Conservation (phyloP, 768 basidiomycete genomes). For the Gloeopeniophorella convolvens region DNA sequence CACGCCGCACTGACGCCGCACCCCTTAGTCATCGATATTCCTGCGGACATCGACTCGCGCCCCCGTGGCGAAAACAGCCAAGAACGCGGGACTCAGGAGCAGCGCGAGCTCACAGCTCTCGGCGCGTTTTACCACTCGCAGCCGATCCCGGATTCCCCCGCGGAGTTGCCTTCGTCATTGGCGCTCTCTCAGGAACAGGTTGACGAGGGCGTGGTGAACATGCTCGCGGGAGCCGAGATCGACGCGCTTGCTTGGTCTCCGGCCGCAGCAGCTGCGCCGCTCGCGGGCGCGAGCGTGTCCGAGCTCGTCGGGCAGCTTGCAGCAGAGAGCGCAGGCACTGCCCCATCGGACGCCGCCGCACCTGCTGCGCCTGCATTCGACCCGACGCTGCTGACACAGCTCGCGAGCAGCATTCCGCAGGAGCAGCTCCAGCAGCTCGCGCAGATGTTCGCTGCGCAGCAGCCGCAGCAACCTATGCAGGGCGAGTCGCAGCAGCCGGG, state of each 20-base stretch:
- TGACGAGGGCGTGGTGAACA: constrained; percentile 52
- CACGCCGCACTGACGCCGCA: constrained; percentile 21
- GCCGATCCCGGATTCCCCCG: constrained; percentile 74
- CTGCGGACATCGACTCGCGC: constrained; percentile 44
- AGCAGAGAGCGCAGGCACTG: constrained; percentile 27
- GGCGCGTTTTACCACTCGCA: constrained; percentile 66
- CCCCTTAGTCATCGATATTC: constrained; percentile 55
- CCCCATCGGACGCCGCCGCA: constrained; percentile 29
- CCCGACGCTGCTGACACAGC: constrained; percentile 6
- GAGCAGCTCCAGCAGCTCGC: constrained; percentile 22
- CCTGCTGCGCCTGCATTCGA: constrained; percentile 33
- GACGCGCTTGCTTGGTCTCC: constrained; percentile 57
- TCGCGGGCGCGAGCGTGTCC: constrained; percentile 47
- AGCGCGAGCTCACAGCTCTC: constrained; percentile 71
- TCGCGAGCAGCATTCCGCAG: constrained; percentile 19
- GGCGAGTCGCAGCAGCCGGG: constrained; percentile 20
- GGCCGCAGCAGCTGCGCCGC: constrained; percentile 20
- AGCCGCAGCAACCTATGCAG: constrained; percentile 9
- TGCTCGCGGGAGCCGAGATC: constrained; percentile 65
- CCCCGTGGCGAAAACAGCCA: constrained; percentile 60
- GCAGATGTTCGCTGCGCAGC: constrained; percentile 23
- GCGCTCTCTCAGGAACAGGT: constrained; percentile 54
- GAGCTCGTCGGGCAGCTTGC: constrained; percentile 65
- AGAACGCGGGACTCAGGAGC: constrained; percentile 66
- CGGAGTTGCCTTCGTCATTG: constrained; percentile 55